Base-by-base conservation (phyloP, 169 alveolate species). In the Eimeria acervulina region DNA sequence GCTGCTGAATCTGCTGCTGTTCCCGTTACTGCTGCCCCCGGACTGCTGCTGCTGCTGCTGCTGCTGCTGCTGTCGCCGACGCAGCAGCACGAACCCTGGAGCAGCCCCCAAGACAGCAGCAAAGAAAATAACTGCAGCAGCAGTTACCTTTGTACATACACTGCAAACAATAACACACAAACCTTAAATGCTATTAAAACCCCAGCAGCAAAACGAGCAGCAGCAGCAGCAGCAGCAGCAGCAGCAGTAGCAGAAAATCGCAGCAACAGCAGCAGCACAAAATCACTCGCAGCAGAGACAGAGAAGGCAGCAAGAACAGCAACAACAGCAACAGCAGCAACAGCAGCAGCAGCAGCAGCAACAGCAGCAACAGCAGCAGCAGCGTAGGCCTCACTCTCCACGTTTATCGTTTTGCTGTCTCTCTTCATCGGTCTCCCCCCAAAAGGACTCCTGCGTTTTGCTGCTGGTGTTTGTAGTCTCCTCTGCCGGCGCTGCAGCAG, bases 71-170 rank as follows among this genome's bases (percentile, higher is more conserved):
- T 72, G 78, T 44, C 66, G 84, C 36, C 74, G 81, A 31, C 61
- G 95, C 83, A 90, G 95, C 40, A 90, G 33, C 63, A 90, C 51
- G 15, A 90, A 83, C 81, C 90, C 90, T 6, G 95, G 95, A 1
- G 72, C 42, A 59, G 95, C 89, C 2, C 95, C 95, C 2, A 83
- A 74, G 28, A 90, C 42, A 7, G 90, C 89, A 42, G 90, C 72
- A 6, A 90, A 63, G 95, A 90, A 90, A 42, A 90, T 90, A 61
- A 81, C 17, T 10, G 31, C 78, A 6, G 95, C 95, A 5, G 95
- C 95, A n/a, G 40, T 42, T 40, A 72, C 33, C 19, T 83, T 81
- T 63, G 90, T 55, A 15, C 88, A 6, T 21, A 74, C 19, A 17
- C 95, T 90, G 89, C 91, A 78, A 19, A 47, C 17, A 74, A 42